Percentiles rank a stretch among this genome's conserved stretches.
Conservation (phyloP, 2,329 filamentous ascomycete genomes). For the Cryoendolithus antarcticus region DNA sequence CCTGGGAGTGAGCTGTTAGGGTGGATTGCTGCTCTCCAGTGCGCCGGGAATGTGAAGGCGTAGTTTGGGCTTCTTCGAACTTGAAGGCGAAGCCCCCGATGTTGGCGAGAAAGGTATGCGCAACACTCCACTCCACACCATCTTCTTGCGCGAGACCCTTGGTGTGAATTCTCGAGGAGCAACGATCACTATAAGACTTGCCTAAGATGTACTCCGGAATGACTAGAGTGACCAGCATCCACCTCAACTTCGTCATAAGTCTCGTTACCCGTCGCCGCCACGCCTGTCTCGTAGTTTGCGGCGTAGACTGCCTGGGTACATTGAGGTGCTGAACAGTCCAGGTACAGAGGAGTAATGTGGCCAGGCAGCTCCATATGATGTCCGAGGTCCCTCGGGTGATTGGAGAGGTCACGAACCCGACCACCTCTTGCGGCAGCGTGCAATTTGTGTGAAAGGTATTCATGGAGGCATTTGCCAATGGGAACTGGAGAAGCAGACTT, state of each 20-base stretch:
- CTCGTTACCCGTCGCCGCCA: not conserved
- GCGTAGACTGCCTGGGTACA: not conserved
- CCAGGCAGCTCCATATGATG: not conserved
- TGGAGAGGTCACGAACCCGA: not conserved
- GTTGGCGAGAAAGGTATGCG: conserved; percentile 1
- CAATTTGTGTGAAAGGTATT: no score
- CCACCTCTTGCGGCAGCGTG: no score
- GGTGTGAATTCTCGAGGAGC: no score
- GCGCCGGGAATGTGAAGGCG: no score
- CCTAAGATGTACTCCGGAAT: not conserved
- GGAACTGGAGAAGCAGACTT: no score
- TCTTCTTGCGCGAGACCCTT: not conserved
- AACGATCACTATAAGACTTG: not conserved
- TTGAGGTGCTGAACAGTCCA: not conserved
- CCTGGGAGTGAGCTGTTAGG: no score
- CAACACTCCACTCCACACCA: not conserved
- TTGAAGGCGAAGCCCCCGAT: not conserved
- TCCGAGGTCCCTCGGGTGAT: not conserved
- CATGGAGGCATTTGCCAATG: no score
- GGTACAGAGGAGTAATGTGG: not conserved
- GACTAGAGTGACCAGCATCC: not conserved
- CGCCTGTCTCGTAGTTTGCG: not conserved
- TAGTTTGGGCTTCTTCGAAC: not conserved
- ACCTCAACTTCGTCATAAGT: not conserved
- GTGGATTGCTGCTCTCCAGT: no score